Conservation (phyloP, 345 rosid species). For the Salix udensis region DNA sequence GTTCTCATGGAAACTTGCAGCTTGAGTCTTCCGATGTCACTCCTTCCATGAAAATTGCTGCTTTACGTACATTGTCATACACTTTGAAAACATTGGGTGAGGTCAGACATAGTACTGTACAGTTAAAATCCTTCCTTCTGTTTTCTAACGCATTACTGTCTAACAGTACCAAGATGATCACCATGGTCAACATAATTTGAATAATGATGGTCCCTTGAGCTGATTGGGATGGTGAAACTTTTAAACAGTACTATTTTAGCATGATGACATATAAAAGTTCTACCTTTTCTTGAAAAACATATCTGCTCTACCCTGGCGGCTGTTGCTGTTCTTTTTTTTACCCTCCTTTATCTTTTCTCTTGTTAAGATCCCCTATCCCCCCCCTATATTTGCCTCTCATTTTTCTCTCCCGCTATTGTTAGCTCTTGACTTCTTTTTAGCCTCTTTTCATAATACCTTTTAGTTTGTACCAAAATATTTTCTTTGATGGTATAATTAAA, state of each 20-base stretch:
- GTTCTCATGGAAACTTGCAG: constrained; percentile 44
- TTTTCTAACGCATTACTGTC: neutral
- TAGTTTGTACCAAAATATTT: neutral
- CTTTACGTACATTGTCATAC: constrained; percentile 73
- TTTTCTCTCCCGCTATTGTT: no score
- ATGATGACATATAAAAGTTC: no score
- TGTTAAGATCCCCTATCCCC: no score
- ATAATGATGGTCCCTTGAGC: neutral
- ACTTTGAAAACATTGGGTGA: constrained; percentile 87
- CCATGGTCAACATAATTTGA: neutral
- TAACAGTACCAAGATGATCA: neutral
- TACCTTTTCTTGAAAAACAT: no score
- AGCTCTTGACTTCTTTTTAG: neutral
- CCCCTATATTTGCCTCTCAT: neutral
- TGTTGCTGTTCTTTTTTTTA: no score
- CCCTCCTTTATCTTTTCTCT: no score
- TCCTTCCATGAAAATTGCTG: constrained; percentile 86
- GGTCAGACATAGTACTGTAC: constrained; percentile 41
- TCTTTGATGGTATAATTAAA: no score
- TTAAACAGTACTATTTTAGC: no score
- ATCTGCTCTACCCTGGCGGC: no score
- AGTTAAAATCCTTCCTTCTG: neutral
- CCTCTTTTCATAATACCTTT: neutral
- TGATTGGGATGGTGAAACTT: no score
- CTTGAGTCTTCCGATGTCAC: constrained; percentile 66